Conservation (phyloP, 1,284 basidiomycete species). For the Trametes hirsuta region DNA sequence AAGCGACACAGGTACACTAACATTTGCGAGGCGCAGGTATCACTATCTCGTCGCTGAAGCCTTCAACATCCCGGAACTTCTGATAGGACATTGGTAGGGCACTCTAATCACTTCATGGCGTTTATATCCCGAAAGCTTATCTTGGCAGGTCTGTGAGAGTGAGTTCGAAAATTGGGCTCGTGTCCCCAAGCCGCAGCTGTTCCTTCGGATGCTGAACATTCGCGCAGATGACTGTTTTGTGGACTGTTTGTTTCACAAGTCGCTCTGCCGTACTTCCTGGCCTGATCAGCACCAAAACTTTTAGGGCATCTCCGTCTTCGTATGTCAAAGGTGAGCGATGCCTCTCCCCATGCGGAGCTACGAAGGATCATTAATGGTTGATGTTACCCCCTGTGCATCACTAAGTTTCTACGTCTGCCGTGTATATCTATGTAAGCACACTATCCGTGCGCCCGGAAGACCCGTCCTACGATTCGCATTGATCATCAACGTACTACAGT, state of each 20-base stretch:
- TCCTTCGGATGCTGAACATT: too few relatives aligned
- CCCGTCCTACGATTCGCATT: too few relatives aligned
- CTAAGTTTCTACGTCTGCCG: conserved; percentile 6
- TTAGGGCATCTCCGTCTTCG: background rate
- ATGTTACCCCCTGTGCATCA: too few relatives aligned
- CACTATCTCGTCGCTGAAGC: background rate
- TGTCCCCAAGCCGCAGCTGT: too few relatives aligned
- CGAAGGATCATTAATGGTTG: too few relatives aligned
- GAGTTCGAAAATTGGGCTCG: too few relatives aligned
- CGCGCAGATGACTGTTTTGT: background rate
- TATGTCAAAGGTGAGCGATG: background rate
- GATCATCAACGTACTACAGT: background rate
- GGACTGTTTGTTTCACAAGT: too few relatives aligned
- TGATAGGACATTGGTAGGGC: background rate
- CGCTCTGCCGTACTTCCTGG: too few relatives aligned
- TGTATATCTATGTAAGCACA: background rate
- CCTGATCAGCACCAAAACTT: background rate
- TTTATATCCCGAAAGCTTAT: background rate
- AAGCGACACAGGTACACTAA: too few relatives aligned
- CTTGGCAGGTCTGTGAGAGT: too few relatives aligned
- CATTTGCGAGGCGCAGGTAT: background rate
- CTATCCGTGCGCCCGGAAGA: too few relatives aligned
- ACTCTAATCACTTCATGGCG: background rate
- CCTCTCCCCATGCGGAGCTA: too few relatives aligned
- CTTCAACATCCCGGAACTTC: background rate